phyloP scores from a whole-genome alignment of 2,329 filamentous ascomycete species.

The Pseudopithomyces chartarum region DNA sequence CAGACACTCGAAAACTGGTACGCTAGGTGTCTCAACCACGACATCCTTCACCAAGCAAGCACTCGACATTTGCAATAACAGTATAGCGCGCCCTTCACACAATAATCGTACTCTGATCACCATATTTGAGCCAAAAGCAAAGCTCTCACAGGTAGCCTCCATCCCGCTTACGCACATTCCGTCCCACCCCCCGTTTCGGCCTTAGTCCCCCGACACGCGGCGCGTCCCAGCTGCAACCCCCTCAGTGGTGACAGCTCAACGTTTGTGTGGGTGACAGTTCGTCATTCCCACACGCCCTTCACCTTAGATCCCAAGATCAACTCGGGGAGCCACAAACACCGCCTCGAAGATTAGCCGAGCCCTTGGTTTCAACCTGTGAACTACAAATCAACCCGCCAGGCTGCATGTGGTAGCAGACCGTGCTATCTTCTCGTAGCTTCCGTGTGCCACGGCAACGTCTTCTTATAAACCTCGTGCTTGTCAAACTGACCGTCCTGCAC shows the following conservation, averaged over 20 bases:
- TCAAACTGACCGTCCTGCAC: no score
- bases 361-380: no score
- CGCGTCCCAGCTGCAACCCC: background rate
- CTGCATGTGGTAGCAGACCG: no score
- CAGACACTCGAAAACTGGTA: no score
- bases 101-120: background rate
- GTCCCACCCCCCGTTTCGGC: background rate
- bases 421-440: no score
- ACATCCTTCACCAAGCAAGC: background rate
- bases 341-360: background rate
- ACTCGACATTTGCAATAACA: background rate
- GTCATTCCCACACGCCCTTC: background rate
- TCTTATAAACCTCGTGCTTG: no score
- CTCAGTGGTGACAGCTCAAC: background rate
- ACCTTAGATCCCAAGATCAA: no score
- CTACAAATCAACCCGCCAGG: no score
- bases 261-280: background rate
- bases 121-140: background rate
- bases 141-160: background rate
- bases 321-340: background rate
- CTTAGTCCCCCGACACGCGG: background rate
- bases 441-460: no score
- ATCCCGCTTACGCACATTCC: constrained; percentile 3
- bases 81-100: background rate
- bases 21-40: no score